Evolutionary conservation across 1,284 basidiomycete genomes (phyloP).

Genomic region (Rhizoctonia solani): DNA sequence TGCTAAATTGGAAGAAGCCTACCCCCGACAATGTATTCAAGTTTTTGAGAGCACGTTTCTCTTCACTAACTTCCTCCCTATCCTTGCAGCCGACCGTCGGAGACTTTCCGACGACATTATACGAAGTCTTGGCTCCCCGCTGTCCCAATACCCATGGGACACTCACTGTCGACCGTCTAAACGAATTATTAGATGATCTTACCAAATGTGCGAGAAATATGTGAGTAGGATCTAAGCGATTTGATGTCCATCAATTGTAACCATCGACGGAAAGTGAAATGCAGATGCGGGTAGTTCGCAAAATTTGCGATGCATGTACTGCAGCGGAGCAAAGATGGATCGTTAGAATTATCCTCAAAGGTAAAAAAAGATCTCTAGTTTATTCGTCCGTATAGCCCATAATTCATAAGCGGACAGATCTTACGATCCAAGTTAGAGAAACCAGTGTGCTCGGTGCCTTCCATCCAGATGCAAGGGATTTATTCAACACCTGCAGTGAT

Average conservation of each 20-base stretch:
- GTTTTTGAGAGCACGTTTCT: background rate
- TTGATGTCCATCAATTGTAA: too few species aligned
- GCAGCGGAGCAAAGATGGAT: slow-evolving; percentile 90
- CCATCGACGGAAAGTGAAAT: too few species aligned
- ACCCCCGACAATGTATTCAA: slow-evolving; percentile 63
- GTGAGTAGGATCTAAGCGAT: slow-evolving; percentile 47
- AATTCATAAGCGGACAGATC: slow-evolving; percentile 57
- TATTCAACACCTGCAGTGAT: slow-evolving; percentile 94
- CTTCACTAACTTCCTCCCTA: background rate
- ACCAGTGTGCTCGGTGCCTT: slow-evolving; percentile 85
- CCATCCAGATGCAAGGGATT: slow-evolving; percentile 86
- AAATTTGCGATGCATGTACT: slow-evolving; percentile 76
- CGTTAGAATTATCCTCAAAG: slow-evolving; percentile 90
- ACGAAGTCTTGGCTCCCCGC: slow-evolving; percentile 80
- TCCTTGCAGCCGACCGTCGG: slow-evolving; percentile 64
- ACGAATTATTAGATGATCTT: slow-evolving; percentile 76
- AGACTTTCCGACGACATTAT: slow-evolving; percentile 84
- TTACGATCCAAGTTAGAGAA: slow-evolving; percentile 82
- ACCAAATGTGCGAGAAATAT: slow-evolving; percentile 69
- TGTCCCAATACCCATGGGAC: slow-evolving; percentile 79
- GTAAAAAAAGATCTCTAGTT: slow-evolving; percentile 48
- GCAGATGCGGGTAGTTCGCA: slow-evolving; percentile 73
- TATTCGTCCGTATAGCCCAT: background rate
- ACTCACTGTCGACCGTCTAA: slow-evolving; percentile 79
- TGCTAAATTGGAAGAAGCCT: slow-evolving; percentile 91